Conservation (phyloP, 1,139 yeast genomes). For the Lodderomyces orthopsilosis region DNA sequence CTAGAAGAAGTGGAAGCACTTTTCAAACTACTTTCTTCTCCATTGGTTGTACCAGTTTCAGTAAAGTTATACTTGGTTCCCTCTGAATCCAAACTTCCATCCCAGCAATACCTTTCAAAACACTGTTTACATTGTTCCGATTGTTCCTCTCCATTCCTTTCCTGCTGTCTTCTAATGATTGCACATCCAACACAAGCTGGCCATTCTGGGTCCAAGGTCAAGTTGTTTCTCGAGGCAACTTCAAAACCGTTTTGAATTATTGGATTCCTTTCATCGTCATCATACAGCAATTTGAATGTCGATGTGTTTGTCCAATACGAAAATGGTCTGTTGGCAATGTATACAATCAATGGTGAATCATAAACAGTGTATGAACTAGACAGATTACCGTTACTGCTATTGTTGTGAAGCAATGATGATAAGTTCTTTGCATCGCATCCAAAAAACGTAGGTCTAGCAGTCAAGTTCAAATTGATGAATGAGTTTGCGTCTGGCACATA, state of each 20-base stretch:
- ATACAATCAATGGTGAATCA: slow-evolving; percentile 73
- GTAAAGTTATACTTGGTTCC: slow-evolving; percentile 40
- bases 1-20: neutral
- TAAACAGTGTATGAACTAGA: slow-evolving; percentile 43
- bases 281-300: slow-evolving; percentile 66
- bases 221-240: slow-evolving; percentile 66
- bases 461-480: slow-evolving; percentile 58
- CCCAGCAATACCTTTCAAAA: slow-evolving; percentile 80
- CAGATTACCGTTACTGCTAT: slow-evolving; percentile 16
- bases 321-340: slow-evolving; percentile 76
- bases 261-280: slow-evolving; percentile 52
- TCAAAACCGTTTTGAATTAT: slow-evolving; percentile 82
- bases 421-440: slow-evolving; percentile 78
- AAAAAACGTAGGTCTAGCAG: slow-evolving; percentile 73
- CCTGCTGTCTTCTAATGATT: slow-evolving; percentile 76
- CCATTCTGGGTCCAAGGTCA: slow-evolving; percentile 73
- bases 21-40: slow-evolving; percentile 16
- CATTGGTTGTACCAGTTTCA: slow-evolving; percentile 44
- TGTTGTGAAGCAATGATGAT: slow-evolving; percentile 37
- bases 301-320: slow-evolving; percentile 67
- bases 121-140: slow-evolving; percentile 74
- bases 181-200: slow-evolving; percentile 87
- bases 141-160: slow-evolving; percentile 60
- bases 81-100: slow-evolving; percentile 38
- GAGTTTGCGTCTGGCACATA: slow-evolving; percentile 77